These are phyloP conservation scores for Trichophyton simii DNA, from an alignment of 2,329 filamentous ascomycete species.

Conservation along the genomic window DNA sequence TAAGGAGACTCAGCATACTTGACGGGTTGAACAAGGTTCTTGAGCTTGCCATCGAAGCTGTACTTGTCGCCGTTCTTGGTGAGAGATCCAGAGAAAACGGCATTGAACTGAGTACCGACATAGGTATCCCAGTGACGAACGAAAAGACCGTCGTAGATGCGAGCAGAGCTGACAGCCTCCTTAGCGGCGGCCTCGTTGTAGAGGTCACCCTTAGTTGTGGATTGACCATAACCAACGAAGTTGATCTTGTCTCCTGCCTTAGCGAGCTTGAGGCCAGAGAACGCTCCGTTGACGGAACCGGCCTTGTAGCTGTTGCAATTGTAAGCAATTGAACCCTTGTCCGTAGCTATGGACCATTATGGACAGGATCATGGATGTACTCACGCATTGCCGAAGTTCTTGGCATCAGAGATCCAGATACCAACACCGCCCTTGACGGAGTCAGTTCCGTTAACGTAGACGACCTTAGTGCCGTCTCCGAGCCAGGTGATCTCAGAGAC, in stretches of 20 bases:
- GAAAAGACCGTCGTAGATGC: conserved; percentile 62
- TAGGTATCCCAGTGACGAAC: conserved; percentile 78
- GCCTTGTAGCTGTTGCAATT: conserved; percentile 25
- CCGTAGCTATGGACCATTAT: background rate
- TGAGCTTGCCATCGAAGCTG: conserved; percentile 44
- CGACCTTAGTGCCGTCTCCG: conserved; percentile 47
- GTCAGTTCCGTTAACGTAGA: conserved; percentile 41
- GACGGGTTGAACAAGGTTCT: conserved; percentile 28
- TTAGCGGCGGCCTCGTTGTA: conserved; percentile 52
- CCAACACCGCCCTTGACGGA: conserved; percentile 29
- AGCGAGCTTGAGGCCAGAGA: conserved; percentile 29
- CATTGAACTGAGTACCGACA: conserved; percentile 53
- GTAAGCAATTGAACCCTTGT: conserved; percentile 2
- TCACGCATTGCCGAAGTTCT: conserved; percentile 23
- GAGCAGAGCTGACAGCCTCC: conserved; percentile 51
- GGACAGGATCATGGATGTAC: conserved; percentile 7
- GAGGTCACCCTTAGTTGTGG: conserved; percentile 55
- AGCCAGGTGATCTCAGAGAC: conserved; percentile 68
- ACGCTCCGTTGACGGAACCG: conserved; percentile 26
- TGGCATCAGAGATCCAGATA: conserved; percentile 27
- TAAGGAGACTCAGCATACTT: conserved; percentile 35
- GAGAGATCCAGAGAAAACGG: conserved; percentile 60
- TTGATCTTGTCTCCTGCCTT: conserved; percentile 35
- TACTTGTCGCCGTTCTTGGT: conserved; percentile 28
- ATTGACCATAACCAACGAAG: conserved; percentile 45